These are phyloP conservation scores for Dioscorea zingiberensis DNA, from an alignment of 106 monocot species.

Conservation along the genomic window DNA sequence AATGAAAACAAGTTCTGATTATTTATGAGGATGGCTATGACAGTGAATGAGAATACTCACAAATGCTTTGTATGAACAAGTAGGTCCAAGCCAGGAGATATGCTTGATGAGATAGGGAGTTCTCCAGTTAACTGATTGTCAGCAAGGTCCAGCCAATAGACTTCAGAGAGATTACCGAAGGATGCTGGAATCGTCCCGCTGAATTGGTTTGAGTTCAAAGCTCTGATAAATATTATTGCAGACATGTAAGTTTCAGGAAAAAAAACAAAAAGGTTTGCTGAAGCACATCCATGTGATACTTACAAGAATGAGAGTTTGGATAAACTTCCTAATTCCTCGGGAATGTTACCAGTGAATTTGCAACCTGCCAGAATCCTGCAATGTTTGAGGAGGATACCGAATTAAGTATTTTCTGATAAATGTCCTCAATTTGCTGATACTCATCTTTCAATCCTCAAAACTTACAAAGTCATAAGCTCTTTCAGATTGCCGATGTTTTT, in stretches of 20 bases:
- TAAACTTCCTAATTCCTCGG: conserved; percentile 54
- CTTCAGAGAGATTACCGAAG: conserved; percentile 43
- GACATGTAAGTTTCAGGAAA: not conserved
- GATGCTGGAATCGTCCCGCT: conserved; percentile 45
- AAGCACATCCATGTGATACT: not conserved
- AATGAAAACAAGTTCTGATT: not conserved
- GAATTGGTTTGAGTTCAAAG: conserved; percentile 61
- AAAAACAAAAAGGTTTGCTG: not conserved
- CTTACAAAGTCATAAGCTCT: conserved; percentile 54
- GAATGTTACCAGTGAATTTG: conserved; percentile 60
- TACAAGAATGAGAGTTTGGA: conserved; percentile 48
- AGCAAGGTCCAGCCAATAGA: conserved; percentile 66
- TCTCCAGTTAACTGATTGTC: conserved; percentile 69
- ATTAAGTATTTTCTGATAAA: too few species aligned
- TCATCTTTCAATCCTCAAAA: conserved; percentile 3
- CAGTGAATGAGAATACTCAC: conserved; percentile 27
- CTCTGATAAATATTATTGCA: conserved; percentile 18
- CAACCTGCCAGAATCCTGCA: conserved; percentile 61
- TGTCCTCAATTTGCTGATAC: too few species aligned
- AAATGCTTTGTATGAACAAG: conserved; percentile 63
- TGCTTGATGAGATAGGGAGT: conserved; percentile 50
- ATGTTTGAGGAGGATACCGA: too few species aligned
- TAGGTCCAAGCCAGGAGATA: conserved; percentile 49
- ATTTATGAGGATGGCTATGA: not conserved
- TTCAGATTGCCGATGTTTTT: conserved; percentile 40